Evolutionary conservation across 495 filamentous ascomycete species (phyloP).

Genomic region (Glutinoglossum americanum): DNA sequence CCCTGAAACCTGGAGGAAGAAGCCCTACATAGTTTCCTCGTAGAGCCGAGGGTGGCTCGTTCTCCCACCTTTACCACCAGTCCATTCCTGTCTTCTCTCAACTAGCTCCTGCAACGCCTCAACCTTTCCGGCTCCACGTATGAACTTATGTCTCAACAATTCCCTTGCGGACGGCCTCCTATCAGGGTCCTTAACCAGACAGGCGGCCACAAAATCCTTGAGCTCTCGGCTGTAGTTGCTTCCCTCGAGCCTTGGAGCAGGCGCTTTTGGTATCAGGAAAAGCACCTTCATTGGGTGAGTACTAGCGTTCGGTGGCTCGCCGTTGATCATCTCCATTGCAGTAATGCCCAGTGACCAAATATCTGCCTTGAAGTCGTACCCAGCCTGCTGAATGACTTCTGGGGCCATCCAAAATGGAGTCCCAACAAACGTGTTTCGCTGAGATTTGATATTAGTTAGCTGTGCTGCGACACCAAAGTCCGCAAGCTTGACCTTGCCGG

Average conservation of each 20-base stretch:
- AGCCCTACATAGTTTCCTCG: slow-evolving; percentile 56
- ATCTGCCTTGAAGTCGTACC: slow-evolving; percentile 93
- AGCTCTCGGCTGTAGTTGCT: slow-evolving; percentile 63
- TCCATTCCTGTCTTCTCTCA: slow-evolving; percentile 58
- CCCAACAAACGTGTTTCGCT: slow-evolving; percentile 95
- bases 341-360: slow-evolving; percentile 97
- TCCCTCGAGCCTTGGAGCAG: slow-evolving; percentile 69
- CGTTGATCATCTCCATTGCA: slow-evolving; percentile 78
- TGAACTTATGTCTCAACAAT: slow-evolving; percentile 74
- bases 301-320: slow-evolving; percentile 78
- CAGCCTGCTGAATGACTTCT: slow-evolving; percentile 90
- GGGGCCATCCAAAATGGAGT: slow-evolving; percentile 99
- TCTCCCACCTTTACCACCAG: slow-evolving; percentile 37
- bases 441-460: slow-evolving; percentile 90
- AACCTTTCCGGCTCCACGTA: slow-evolving; percentile 64
- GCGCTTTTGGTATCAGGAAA: slow-evolving; percentile 88
- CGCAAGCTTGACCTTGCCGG: slow-evolving; percentile 87
- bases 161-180: slow-evolving; percentile 69
- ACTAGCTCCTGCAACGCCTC: slow-evolving; percentile 75
- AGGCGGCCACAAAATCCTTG: slow-evolving; percentile 80
- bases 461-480: slow-evolving; percentile 97
- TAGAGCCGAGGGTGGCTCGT: slow-evolving; percentile 52
- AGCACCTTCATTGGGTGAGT: slow-evolving; percentile 97
- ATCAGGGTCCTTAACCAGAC: slow-evolving; percentile 77
- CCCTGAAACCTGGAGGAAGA: too few species aligned